Conservation (phyloP, 2,329 filamentous ascomycete genomes). For the Aspergillus pseudoviridinutans region DNA sequence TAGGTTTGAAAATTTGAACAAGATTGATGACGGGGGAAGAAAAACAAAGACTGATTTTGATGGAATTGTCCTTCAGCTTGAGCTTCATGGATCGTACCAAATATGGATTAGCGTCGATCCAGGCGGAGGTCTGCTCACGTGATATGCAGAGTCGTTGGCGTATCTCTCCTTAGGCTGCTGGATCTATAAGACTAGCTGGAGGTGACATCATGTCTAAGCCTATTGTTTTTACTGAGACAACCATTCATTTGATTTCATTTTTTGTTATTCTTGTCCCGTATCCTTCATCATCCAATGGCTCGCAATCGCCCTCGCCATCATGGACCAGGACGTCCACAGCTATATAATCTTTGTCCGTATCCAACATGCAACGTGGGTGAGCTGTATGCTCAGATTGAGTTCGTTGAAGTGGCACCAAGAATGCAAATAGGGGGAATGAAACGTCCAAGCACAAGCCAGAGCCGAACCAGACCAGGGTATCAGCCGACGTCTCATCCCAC, state of each 20-base stretch:
- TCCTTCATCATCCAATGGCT: constrained; percentile 11
- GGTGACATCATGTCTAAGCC: neutral
- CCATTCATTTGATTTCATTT: constrained; percentile 9
- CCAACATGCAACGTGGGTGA: constrained; percentile 12
- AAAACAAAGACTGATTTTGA: neutral
- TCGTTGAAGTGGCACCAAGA: constrained; percentile 24
- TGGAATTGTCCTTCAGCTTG: constrained; percentile 1
- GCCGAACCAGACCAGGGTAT: constrained; percentile 22
- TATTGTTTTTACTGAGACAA: neutral
- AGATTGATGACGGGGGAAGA: neutral
- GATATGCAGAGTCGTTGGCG: neutral
- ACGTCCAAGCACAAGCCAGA: constrained; percentile 19
- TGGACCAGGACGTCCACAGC: constrained; percentile 14
- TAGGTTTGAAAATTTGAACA: neutral
- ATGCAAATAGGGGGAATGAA: constrained; percentile 20
- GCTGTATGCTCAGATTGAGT: constrained; percentile 18
- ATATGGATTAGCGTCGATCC: neutral
- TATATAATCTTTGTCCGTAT: constrained; percentile 13
- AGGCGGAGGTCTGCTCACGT: neutral
- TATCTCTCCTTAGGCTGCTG: neutral
- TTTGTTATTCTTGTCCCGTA: constrained; percentile 10
- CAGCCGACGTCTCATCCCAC: constrained; percentile 16
- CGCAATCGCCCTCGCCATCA: constrained; percentile 6
- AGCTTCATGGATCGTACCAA: constrained; percentile 4
- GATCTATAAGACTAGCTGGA: neutral